Percentiles rank a stretch among this genome's conserved stretches.
phyloP scores from a whole-genome alignment of 495 filamentous ascomycete species.

The Penicillium odoratum region DNA sequence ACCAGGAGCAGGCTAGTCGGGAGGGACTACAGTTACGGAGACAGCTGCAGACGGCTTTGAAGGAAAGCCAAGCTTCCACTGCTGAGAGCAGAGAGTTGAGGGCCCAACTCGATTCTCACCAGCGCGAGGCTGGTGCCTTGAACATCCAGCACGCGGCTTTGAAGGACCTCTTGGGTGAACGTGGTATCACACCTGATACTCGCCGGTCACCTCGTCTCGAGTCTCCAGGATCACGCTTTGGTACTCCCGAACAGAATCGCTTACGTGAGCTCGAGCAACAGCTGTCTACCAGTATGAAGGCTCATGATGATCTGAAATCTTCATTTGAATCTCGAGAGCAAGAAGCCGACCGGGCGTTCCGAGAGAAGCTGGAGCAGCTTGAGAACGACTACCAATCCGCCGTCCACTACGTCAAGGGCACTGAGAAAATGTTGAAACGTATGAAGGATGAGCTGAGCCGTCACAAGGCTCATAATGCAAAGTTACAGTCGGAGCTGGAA shows the following conservation, averaged over 20 bases:
- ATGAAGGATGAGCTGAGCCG: slow-evolving; percentile 95
- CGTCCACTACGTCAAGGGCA: slow-evolving; percentile 98
- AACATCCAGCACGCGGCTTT: slow-evolving; percentile 87
- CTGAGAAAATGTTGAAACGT: slow-evolving; percentile 97
- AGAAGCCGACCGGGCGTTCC: slow-evolving; percentile 80
- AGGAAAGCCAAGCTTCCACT: slow-evolving; percentile 74
- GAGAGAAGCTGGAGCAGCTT: slow-evolving; percentile 87
- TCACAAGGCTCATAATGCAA: slow-evolving; percentile 82
- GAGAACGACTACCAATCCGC: slow-evolving; percentile 98
- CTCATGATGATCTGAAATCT: slow-evolving; percentile 80
- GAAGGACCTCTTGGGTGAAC: slow-evolving; percentile 87
- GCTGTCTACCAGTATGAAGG: slow-evolving; percentile 71
- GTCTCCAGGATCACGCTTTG: slow-evolving; percentile 71
- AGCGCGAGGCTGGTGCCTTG: slow-evolving; percentile 86
- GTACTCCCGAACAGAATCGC: slow-evolving; percentile 77
- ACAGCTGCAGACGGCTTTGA: slow-evolving; percentile 79
- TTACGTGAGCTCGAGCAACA: slow-evolving; percentile 88
- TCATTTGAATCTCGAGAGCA: slow-evolving; percentile 75
- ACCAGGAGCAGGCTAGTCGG: slow-evolving; percentile 93
- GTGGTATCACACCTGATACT: slow-evolving; percentile 67
- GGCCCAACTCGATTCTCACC: slow-evolving; percentile 74
- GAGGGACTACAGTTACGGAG: slow-evolving; percentile 86
- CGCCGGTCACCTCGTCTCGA: slow-evolving; percentile 59
- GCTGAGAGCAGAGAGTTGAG: slow-evolving; percentile 76
- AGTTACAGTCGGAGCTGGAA: slow-evolving; percentile 76